A percentile compares a stretch with the other conserved stretches of the same genome.
These are phyloP conservation scores for Clitopilus passeckerianus DNA, from an alignment of 768 basidiomycete genomes.

Conservation along the genomic window DNA sequence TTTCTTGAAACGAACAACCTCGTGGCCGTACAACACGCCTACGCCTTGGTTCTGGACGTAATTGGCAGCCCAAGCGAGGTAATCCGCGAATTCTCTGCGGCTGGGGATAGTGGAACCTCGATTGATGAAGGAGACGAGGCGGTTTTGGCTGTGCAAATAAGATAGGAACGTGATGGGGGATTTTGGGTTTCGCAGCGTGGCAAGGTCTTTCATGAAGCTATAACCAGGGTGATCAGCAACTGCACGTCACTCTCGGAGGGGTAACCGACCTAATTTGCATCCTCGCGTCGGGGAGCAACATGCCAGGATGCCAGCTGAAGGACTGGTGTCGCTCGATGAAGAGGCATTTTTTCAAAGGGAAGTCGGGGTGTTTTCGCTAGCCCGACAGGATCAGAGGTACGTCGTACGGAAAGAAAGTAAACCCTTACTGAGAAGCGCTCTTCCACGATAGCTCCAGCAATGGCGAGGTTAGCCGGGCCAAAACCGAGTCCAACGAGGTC, in stretches of 20 bases:
- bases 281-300: slow-evolving; percentile 44
- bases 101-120: slow-evolving; percentile 45
- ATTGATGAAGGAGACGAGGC: slow-evolving; percentile 49
- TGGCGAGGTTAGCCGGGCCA: slow-evolving; percentile 48
- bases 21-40: slow-evolving; percentile 38
- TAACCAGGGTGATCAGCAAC: neutral
- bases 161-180: slow-evolving; percentile 49
- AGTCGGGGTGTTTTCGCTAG: slow-evolving; percentile 9
- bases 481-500: slow-evolving; percentile 49
- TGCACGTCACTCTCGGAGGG: neutral
- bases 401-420: slow-evolving; percentile 1
- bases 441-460: slow-evolving; percentile 46
- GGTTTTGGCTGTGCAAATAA: slow-evolving; percentile 44
- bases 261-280: slow-evolving; percentile 47
- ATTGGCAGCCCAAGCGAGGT: slow-evolving; percentile 46
- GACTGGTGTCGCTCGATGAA: slow-evolving; percentile 44
- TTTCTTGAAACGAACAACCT: slow-evolving; percentile 35
- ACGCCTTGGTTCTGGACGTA: slow-evolving; percentile 38
- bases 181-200: slow-evolving; percentile 44
- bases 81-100: slow-evolving; percentile 50
- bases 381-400: neutral
- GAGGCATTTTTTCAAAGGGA: slow-evolving; percentile 22
- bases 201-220: slow-evolving; percentile 51
- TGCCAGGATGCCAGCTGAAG: slow-evolving; percentile 54
- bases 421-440: slow-evolving; percentile 20